Evolutionary conservation across 164 flowering plant genomes (phyloP), one percentile per base, ranked within the genome.

Genomic region (Saururus chinensis): DNA sequence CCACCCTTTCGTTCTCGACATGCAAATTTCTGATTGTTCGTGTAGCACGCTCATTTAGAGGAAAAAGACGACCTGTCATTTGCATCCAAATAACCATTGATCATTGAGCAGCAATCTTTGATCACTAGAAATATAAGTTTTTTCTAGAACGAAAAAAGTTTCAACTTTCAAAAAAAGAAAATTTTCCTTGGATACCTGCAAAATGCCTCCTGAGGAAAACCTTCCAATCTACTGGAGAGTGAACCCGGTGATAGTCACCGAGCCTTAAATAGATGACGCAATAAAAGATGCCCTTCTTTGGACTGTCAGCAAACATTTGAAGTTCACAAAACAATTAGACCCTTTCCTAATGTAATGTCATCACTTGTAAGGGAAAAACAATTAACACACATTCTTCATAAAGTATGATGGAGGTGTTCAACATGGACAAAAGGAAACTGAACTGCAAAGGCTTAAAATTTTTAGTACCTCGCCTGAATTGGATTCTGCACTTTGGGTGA

Each of bases 1-100:
- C 12, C 80, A 92, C 98, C 96, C 98, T 84, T 84, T 92, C 98
- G 86, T 93, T 93, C 74, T 90, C 92, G 59, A 88, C 79, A 74
- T 89, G 85, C 35, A 93, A 83, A 64, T 86, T 86, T 71, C 83
- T 81, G 62, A 93, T 84, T 40, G 98, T 93, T 73, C 92, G 81
- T 59, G 86, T 74, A 62, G 97, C 98, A 51, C 98, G 96, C 66
- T 93, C 98, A 70, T 93, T 90, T 70, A 84, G 41, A 64, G 98
- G 98, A 75, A 78, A 86, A 26, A 90, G 85, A 56, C 68, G 80
- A 70, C 98, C 98, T 93, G 77, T 52, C 69, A 69, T 61, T 40
- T 42, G 3, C 17, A 17, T 9, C 7, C 49, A 45, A 45, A 45
- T 9, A 41, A n/a, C n/a, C n/a, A n/a, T n/a, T n/a, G 42, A 40